phyloP scores from a whole-genome alignment of 352 stramenopile genomes.

The Phytophthora macrochlamydospora region DNA sequence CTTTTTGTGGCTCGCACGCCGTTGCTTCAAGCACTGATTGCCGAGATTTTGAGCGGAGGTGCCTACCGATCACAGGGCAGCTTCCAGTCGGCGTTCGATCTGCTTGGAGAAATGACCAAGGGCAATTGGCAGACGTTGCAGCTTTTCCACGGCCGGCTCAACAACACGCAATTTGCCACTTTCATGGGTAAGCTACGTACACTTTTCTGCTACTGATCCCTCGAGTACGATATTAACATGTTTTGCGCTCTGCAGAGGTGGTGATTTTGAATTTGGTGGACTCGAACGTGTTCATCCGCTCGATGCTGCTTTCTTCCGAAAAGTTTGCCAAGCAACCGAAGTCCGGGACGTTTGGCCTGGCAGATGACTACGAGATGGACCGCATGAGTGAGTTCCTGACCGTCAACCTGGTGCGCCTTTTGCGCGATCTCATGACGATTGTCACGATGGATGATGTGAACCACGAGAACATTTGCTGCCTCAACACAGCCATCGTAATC shows the following conservation, averaged over 20 bases:
- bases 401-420: slow-evolving; percentile 86
- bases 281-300: slow-evolving; percentile 97
- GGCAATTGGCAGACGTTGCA: slow-evolving; percentile 91
- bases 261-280: slow-evolving; percentile 95
- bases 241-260: slow-evolving; percentile 60
- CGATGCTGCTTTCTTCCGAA: slow-evolving; percentile 85
- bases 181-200: slow-evolving; percentile 70
- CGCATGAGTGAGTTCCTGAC: slow-evolving; percentile 89
- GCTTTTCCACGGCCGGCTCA: slow-evolving; percentile 88
- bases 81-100: slow-evolving; percentile 96
- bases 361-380: slow-evolving; percentile 69
- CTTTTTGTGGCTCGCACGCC: slow-evolving; percentile 91
- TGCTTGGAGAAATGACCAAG: slow-evolving; percentile 96
- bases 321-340: slow-evolving; percentile 60
- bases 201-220: too few relatives aligned
- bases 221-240: too few relatives aligned
- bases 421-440: slow-evolving; percentile 95
- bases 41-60: slow-evolving; percentile 85
- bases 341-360: slow-evolving; percentile 45
- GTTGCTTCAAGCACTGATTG: slow-evolving; percentile 86
- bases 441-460: slow-evolving; percentile 96
- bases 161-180: slow-evolving; percentile 86
- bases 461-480: slow-evolving; percentile 98
- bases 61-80: slow-evolving; percentile 89
- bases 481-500: slow-evolving; percentile 97